phyloP scores from a whole-genome alignment of 495 filamentous ascomycete genomes.

The Aspergillus homomorphus region DNA sequence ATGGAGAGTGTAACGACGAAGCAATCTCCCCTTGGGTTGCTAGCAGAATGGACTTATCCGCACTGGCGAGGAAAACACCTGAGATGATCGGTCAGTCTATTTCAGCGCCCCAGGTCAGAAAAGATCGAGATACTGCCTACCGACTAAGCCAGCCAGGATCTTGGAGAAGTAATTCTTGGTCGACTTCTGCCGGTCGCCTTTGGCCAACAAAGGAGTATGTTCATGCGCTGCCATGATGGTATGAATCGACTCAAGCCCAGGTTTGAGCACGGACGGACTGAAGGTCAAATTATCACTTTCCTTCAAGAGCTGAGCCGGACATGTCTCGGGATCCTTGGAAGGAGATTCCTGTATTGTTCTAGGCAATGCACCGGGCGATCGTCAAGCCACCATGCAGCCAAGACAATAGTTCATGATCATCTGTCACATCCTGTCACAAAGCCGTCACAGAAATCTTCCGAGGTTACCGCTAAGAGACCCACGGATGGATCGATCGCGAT shows the following conservation, averaged over 20 bases:
- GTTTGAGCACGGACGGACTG: background rate
- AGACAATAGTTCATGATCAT: background rate
- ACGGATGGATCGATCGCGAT: background rate
- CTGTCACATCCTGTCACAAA: background rate
- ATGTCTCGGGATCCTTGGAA: background rate
- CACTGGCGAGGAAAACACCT: slow-evolving; percentile 32
- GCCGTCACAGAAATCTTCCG: background rate
- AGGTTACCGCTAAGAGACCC: background rate
- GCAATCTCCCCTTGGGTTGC: slow-evolving; percentile 32
- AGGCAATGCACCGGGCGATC: background rate
- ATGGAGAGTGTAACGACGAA: slow-evolving; percentile 25
- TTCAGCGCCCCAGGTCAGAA: too few relatives aligned
- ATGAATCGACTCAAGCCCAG: background rate
- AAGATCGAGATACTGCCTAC: background rate
- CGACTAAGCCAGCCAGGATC: background rate
- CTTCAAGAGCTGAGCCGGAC: background rate
- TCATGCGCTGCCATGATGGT: background rate
- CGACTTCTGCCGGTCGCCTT: background rate
- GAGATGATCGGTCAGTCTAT: background rate
- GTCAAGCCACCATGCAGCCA: background rate
- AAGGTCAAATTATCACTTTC: background rate
- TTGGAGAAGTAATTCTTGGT: background rate
- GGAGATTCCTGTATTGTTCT: too few relatives aligned
- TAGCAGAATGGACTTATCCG: slow-evolving; percentile 28
- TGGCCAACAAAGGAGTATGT: background rate